These are phyloP conservation scores for Neurospora tetrasperma DNA, from an alignment of 495 filamentous ascomycete species.

Conservation along the genomic window DNA sequence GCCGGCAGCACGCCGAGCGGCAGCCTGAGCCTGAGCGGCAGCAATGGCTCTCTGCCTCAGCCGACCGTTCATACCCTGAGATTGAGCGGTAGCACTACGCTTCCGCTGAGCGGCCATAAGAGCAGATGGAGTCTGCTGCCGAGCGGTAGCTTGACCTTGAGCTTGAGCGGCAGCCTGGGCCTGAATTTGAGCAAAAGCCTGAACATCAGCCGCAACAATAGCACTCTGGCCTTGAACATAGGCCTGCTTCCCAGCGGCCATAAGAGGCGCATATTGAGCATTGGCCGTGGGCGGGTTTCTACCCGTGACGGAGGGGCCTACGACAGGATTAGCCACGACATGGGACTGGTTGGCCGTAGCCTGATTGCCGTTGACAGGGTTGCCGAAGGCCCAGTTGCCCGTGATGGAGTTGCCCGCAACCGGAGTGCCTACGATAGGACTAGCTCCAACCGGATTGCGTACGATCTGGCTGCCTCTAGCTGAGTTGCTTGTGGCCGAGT, in stretches of 20 bases:
- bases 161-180: neutral
- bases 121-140: neutral
- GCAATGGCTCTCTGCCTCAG: too few species aligned
- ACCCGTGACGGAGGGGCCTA: neutral
- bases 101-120: neutral
- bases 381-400: neutral
- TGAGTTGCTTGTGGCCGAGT: neutral
- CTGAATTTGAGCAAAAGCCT: neutral
- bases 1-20: too few species aligned
- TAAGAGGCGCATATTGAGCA: neutral
- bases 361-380: neutral
- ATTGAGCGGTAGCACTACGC: neutral
- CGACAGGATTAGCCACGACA: neutral
- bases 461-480: too few species aligned
- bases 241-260: neutral
- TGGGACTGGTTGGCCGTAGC: neutral
- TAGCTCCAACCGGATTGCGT: neutral
- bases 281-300: neutral
- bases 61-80: neutral
- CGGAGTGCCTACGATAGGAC: neutral
- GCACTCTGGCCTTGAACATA: too few species aligned
- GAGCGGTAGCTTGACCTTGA: neutral
- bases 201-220: too few species aligned
- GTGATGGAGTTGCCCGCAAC: neutral
- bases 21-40: too few species aligned